Evolutionary conservation across 2,329 filamentous ascomycete species (phyloP).

Genomic region (Aspergillus transmontanensis): DNA sequence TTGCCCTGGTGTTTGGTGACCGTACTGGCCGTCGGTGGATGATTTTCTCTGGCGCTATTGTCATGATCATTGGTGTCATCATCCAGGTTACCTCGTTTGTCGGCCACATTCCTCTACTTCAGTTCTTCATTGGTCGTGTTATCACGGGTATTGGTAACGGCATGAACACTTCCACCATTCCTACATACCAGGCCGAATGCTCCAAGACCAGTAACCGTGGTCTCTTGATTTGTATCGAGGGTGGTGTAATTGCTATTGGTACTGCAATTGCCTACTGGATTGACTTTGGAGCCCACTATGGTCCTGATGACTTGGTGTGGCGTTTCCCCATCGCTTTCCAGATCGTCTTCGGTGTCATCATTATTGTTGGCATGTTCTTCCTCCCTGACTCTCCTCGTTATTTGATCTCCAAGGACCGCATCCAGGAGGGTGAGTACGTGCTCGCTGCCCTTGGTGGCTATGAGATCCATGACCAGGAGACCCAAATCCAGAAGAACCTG

Average conservation of each 20-base stretch:
- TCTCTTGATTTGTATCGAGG: constrained; percentile 63
- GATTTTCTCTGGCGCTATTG: constrained; percentile 59
- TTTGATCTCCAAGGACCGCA: constrained; percentile 47
- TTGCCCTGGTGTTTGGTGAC: constrained; percentile 40
- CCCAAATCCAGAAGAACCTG: constrained; percentile 62
- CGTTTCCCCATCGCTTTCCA: constrained; percentile 59
- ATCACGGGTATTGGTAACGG: constrained; percentile 59
- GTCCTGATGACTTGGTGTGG: constrained; percentile 44
- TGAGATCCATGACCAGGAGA: constrained; percentile 57
- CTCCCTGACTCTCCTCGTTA: constrained; percentile 51
- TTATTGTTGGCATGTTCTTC: constrained; percentile 46
- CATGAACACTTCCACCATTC: constrained; percentile 59
- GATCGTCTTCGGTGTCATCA: constrained; percentile 51
- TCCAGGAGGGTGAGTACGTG: constrained; percentile 52
- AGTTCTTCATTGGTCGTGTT: constrained; percentile 56
- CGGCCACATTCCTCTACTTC: constrained; percentile 43
- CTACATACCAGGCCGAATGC: constrained; percentile 58
- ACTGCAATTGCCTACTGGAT: constrained; percentile 57
- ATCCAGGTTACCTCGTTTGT: constrained; percentile 39
- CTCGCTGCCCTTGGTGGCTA: constrained; percentile 53
- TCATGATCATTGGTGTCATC: constrained; percentile 48
- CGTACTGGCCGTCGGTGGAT: constrained; percentile 46
- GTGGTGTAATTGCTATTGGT: constrained; percentile 55
- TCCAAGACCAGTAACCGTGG: constrained; percentile 60
- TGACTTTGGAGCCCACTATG: constrained; percentile 49